Base-by-base conservation (phyloP, 148 eudicot species). In the Fagopyrum homotropicum region DNA sequence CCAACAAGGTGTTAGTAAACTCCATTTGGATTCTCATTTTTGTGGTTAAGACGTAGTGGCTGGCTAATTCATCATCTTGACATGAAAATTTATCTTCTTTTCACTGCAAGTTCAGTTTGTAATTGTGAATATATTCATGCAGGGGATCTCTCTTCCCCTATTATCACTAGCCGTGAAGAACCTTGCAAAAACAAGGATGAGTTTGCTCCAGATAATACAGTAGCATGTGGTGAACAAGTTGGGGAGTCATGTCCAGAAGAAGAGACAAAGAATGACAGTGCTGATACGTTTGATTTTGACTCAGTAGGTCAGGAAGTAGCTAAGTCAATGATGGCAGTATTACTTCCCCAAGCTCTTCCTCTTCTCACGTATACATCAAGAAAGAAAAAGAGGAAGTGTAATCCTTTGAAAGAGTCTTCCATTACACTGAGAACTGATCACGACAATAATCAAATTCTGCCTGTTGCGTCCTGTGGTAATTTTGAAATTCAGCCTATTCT, bases 291-390 rank as follows among this genome's bases (percentile, higher is more conserved):
- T 77, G 89, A 85, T 77, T 71, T 71, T 80, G 94, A 95, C 85
- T 85, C 90, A 63, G 82, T 80, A 82, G 95, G 84, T 76, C 87
- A 88, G 40, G 97, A 94, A 49, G 83, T 86, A 71, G 60, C 86
- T 66, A 85, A 84, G 64, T 86, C 97, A 77, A 95, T 95, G 97
- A 84, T 92, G 90, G 57, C 88, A 60, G 11, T 90, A 84, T 83
- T 92, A 78, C 96, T 92, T 80, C 99, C 99, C 46, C 86, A 78
- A 78, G 94, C 99, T 72, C 73, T 90, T 79, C 99, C 99, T 75
- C 84, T 90, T 76, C 88, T 92, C 71, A 92, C 78, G 68, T 92
- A 87, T 77, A 84, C 88, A 78, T 84, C 90, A 46, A 85, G 86
- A 78, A 92, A 81, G 85, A 90, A 86, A 84, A 89, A 81, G 80